Percentiles rank a stretch among this genome's conserved stretches.
These are phyloP conservation scores for Pleurotus djamor DNA, from an alignment of 768 basidiomycete genomes.

Conservation along the genomic window DNA sequence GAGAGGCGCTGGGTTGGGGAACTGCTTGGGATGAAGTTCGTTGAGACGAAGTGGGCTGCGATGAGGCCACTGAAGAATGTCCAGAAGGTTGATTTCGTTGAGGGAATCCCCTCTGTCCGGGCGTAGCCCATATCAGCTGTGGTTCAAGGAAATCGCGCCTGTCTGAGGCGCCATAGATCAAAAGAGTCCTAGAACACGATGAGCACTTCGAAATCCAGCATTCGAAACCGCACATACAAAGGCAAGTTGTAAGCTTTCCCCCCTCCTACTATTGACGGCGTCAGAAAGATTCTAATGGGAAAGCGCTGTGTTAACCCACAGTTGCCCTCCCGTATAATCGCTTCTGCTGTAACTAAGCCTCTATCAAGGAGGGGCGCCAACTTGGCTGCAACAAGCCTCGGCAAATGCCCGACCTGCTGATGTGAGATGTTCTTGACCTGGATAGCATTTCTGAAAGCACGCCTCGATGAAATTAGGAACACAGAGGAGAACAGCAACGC, in stretches of 20 bases:
- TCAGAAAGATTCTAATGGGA: conserved; percentile 32
- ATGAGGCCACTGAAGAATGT: conserved; percentile 13
- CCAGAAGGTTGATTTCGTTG: conserved; percentile 15
- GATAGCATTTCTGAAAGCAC: conserved; percentile 60
- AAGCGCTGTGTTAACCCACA: conserved; percentile 43
- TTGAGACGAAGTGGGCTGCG: conserved; percentile 6
- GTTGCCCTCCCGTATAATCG: conserved; percentile 67
- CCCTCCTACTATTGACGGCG: background rate
- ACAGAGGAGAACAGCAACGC: conserved; percentile 1
- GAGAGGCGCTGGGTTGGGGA: conserved; percentile 11
- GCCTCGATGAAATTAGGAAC: background rate
- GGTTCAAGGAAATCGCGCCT: conserved; percentile 63
- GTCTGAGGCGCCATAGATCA: conserved; percentile 68
- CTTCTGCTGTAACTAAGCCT: conserved; percentile 66
- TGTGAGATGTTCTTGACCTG: conserved; percentile 78
- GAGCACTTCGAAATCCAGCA: background rate
- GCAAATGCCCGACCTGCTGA: conserved; percentile 80
- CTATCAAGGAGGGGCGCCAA: conserved; percentile 75
- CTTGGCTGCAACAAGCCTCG: conserved; percentile 51
- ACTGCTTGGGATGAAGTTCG: background rate
- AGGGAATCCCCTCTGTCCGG: conserved; percentile 57
- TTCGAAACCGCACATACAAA: conserved; percentile 42
- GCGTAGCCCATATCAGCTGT: conserved; percentile 72
- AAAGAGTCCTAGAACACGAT: conserved; percentile 47
- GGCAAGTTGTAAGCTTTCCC: conserved; percentile 17